These are phyloP conservation scores for Alternaria tenuissima DNA, from an alignment of 2,329 filamentous ascomycete species.

Conservation along the genomic window DNA sequence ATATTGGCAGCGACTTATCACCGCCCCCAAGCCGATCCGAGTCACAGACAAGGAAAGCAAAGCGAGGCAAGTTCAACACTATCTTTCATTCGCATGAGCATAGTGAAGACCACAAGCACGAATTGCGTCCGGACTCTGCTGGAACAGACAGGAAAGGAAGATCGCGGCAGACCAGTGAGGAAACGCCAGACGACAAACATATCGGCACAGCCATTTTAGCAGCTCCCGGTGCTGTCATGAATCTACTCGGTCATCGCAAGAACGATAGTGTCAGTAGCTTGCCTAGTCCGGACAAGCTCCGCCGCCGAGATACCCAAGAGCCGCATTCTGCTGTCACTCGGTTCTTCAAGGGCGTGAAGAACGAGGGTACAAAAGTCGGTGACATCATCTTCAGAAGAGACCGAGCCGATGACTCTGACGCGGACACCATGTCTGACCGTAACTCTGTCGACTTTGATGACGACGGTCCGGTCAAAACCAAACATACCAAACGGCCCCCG, in stretches of 20 bases:
- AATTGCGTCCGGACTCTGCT: slow-evolving; percentile 28
- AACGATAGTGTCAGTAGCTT: slow-evolving; percentile 51
- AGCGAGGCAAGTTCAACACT: slow-evolving; percentile 51
- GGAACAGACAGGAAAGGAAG: slow-evolving; percentile 34
- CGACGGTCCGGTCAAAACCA: slow-evolving; percentile 28
- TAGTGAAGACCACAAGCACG: slow-evolving; percentile 42
- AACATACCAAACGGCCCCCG: slow-evolving; percentile 27
- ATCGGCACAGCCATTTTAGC: slow-evolving; percentile 40
- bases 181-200: slow-evolving; percentile 41
- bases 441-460: slow-evolving; percentile 49
- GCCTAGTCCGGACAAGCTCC: slow-evolving; percentile 37
- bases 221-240: slow-evolving; percentile 46
- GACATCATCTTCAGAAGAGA: slow-evolving; percentile 69
- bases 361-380: slow-evolving; percentile 68
- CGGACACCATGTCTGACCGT: slow-evolving; percentile 57
- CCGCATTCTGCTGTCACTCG: slow-evolving; percentile 68
- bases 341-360: slow-evolving; percentile 80
- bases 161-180: slow-evolving; percentile 44
- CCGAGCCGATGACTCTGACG: slow-evolving; percentile 54
- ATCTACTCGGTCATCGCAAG: slow-evolving; percentile 45
- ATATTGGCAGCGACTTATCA: slow-evolving; percentile 48
- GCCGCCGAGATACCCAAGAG: slow-evolving; percentile 53
- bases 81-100: slow-evolving; percentile 52
- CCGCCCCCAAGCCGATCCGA: slow-evolving; percentile 45
- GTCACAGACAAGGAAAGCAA: slow-evolving; percentile 46